Evolutionary conservation across 768 basidiomycete species (phyloP), one percentile per base, ranked within the genome.

Genomic region (Pluteus cervinus): DNA sequence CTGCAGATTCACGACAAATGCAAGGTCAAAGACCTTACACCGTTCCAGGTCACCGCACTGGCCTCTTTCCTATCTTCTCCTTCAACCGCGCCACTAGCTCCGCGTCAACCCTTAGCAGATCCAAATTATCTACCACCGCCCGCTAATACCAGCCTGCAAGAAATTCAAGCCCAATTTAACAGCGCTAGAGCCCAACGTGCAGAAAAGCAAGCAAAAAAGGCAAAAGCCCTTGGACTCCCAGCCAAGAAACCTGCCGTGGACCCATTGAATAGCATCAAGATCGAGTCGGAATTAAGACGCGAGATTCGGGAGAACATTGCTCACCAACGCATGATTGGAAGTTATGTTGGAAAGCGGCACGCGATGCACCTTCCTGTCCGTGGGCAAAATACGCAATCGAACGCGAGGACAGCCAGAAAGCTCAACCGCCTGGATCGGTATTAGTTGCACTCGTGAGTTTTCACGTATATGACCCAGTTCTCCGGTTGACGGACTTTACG

Each of bases 51-150:
- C 34, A 96, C 91, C 10, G 75, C 84, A 11, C 74, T 99, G n/a
- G 84, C 92, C 9, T 87, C 94, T 5, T 94, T 90, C 62, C 80
- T 99, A 7, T 92, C 93, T 4, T 87, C 91, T 0, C 93, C 96
- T 2, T 64, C 75, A 16, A 91, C 87, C 12, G 75, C 84, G 3
- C 66, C 79, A 0, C 68, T 76, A 8, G 71, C 86, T 3, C 75
- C 79, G 5, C 71, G 71, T 24, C 73, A 79, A 45, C 81, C 81
- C 9, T 74, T 90, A 23, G 85, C 87, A 2, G 47, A 67, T 3
- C 65, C 71, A 9, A 46, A 62, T 34, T 82, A 70, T 55, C 58
- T 61, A 25, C 71, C 76, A 16, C 71, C 64, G 12, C 67, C 68
- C 33, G 59, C 65, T n/a, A 65, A 54, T 37, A 58, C 56, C 46